Evolutionary conservation across 2,329 filamentous ascomycete genomes (phyloP).

Genomic region (Ilyonectria robusta): DNA sequence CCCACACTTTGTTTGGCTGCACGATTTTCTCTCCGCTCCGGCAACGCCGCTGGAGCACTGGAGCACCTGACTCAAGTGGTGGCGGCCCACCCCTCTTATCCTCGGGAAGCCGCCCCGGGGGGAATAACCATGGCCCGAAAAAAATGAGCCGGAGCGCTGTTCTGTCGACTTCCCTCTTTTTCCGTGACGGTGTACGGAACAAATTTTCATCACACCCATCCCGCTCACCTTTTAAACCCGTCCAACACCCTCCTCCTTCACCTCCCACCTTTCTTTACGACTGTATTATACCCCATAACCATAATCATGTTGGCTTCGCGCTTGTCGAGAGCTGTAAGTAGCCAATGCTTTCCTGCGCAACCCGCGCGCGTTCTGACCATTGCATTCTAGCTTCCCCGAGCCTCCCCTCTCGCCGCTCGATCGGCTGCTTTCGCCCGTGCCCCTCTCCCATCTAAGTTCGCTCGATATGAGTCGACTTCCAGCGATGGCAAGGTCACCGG

Average conservation of each 20-base stretch:
- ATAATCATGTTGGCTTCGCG: conserved; percentile 78
- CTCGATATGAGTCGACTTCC: conserved; percentile 80
- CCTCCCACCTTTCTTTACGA: conserved; percentile 52
- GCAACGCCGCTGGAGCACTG: conserved; percentile 6
- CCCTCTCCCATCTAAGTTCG: conserved; percentile 80
- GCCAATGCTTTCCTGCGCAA: conserved; percentile 21
- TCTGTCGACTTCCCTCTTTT: conserved; percentile 56
- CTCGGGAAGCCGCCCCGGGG: conserved; percentile 20
- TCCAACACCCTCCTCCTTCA: conserved; percentile 48
- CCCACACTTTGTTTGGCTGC: conserved; percentile 2
- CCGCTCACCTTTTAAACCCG: conserved; percentile 47
- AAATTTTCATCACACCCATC: conserved; percentile 53
- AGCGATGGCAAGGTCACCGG: conserved; percentile 84
- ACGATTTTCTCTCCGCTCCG: background rate
- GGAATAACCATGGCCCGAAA: conserved; percentile 51
- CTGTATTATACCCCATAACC: conserved; percentile 54
- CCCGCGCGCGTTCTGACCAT: conserved; percentile 35
- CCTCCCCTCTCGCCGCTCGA: conserved; percentile 77
- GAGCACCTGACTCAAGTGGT: conserved; percentile 22
- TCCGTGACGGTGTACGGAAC: conserved; percentile 56
- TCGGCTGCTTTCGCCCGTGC: conserved; percentile 77
- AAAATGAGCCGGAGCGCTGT: conserved; percentile 46
- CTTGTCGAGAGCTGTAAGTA: conserved; percentile 81
- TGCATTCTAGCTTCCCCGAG: conserved; percentile 79
- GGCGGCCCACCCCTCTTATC: conserved; percentile 9